Conservation (phyloP, 2,329 filamentous ascomycete genomes). For the Fusarium oxysporum region DNA sequence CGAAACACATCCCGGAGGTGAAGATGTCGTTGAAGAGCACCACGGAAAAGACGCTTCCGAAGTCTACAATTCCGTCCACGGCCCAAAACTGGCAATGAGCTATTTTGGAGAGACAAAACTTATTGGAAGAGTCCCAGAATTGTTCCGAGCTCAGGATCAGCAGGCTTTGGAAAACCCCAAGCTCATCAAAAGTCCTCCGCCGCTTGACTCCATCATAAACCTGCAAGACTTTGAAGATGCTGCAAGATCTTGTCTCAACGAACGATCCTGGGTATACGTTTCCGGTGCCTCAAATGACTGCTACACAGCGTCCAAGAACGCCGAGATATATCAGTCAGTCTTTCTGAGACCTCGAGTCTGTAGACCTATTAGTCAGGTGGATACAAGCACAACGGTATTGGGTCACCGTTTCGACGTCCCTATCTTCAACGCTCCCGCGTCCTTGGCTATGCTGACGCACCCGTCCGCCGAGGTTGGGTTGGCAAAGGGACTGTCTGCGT, state of each 20-base stretch:
- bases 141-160: background rate
- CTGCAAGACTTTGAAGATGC: background rate
- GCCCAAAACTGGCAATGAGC: background rate
- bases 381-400: background rate
- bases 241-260: background rate
- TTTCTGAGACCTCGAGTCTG: background rate
- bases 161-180: background rate
- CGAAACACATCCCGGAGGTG: background rate
- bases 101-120: background rate
- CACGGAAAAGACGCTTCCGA: background rate
- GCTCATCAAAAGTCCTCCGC: rapidly evolving
- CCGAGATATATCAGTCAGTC: background rate
- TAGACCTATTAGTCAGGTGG: background rate
- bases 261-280: background rate
- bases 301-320: background rate
- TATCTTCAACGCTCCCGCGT: background rate
- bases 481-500: background rate
- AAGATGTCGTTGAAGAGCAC: background rate
- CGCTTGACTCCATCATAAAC: background rate
- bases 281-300: background rate
- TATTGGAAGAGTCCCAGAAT: background rate
- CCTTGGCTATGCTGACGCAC: background rate
- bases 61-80: background rate
- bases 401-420: background rate
- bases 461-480: background rate